phyloP scores from a whole-genome alignment of 2,329 filamentous ascomycete species.

The Colletotrichum limetticola region DNA sequence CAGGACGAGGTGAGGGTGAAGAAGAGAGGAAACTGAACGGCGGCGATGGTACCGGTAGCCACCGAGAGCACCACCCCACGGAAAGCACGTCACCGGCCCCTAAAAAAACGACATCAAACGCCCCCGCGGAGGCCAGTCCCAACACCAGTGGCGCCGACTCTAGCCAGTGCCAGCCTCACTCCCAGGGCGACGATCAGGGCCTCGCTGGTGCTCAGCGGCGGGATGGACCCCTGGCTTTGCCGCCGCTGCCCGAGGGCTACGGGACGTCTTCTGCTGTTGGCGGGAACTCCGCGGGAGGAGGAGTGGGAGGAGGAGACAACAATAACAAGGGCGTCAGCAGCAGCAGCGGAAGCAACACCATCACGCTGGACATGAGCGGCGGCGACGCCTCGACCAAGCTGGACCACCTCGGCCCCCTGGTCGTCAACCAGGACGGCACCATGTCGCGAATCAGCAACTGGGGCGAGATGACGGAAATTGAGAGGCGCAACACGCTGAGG shows the following conservation, averaged over 20 bases:
- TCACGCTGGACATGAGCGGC: constrained; percentile 47
- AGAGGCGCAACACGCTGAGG: constrained; percentile 73
- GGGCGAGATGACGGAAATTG: constrained; percentile 75
- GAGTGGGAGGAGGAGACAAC: neutral
- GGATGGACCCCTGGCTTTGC: constrained; percentile 28
- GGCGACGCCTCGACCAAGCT: constrained; percentile 60
- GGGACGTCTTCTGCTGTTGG: neutral
- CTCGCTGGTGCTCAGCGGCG: neutral
- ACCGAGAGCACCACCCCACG: constrained; percentile 31
- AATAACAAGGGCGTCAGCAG: neutral
- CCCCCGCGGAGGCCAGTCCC: constrained; percentile 11
- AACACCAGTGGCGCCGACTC: constrained; percentile 11
- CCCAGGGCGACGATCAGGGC: neutral
- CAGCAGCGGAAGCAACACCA: constrained; percentile 12
- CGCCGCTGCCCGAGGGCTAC: constrained; percentile 28
- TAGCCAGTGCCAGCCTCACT: constrained; percentile 27
- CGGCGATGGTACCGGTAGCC: neutral
- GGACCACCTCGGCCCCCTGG: constrained; percentile 77
- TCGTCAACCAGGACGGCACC: constrained; percentile 79
- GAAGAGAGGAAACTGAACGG: neutral
- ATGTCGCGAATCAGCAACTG: constrained; percentile 79
- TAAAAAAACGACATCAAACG: constrained; percentile 30
- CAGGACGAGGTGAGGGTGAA: neutral
- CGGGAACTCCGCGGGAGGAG: constrained; percentile 6
- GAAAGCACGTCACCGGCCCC: constrained; percentile 34